Percentiles rank a stretch among this genome's conserved stretches.
phyloP scores from a whole-genome alignment of 176 grass and related monocot species.

The barley (Hordeum vulgare) region MorexV3_pseudomolecules_assembly NC_058519.1:606732125-606732624 shows the following conservation, averaged over 20 bases:
- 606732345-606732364: slow-evolving; percentile 85
- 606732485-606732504: slow-evolving; percentile 75
- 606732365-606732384: slow-evolving; percentile 92
- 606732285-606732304: slow-evolving; percentile 47
- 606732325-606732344: slow-evolving; percentile 73
- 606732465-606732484: slow-evolving; percentile 73
- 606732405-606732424: slow-evolving; percentile 86
- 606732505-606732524: slow-evolving; percentile 45
- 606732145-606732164: slow-evolving; percentile 89
- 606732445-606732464: slow-evolving; percentile 70
- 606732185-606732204: slow-evolving; percentile 8
- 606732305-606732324: slow-evolving; percentile 60
- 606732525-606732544: slow-evolving; percentile 73
- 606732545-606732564: slow-evolving; percentile 67
- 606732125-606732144: slow-evolving; percentile 91
- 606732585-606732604: slow-evolving; percentile 88
- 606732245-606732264: not conserved
- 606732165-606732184: slow-evolving; percentile 48
- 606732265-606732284: slow-evolving; percentile 57
- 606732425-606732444: slow-evolving; percentile 55
- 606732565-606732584: slow-evolving; percentile 83
- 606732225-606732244: slow-evolving; percentile 3
- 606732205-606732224: slow-evolving; percentile 16
- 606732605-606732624: slow-evolving; percentile 68
- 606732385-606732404: slow-evolving; percentile 59